Percentiles rank a stretch among this genome's conserved stretches.
Evolutionary conservation across 345 rosid genomes (phyloP).

Genomic region (Sisymbrium irio): DNA sequence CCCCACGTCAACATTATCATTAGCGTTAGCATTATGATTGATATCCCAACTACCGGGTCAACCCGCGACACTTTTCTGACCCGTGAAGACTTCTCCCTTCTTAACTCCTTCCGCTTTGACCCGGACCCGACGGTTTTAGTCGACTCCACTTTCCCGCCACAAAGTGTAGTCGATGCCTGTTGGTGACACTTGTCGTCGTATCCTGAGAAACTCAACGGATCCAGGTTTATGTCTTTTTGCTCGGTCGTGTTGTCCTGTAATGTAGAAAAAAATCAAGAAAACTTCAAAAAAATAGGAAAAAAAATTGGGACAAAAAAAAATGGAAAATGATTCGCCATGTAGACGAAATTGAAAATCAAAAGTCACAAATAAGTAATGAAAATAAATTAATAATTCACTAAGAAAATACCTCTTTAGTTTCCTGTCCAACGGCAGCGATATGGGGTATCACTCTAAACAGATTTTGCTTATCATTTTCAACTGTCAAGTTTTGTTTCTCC

Average conservation of each 20-base stretch:
- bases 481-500: background rate
- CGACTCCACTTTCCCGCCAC: conserved; percentile 20
- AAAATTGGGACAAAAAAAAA: background rate
- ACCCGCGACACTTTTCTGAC: conserved; percentile 11
- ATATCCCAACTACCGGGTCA: conserved; percentile 53
- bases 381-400: too few species aligned
- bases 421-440: conserved; percentile 4
- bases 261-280: background rate
- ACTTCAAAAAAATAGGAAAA: too few species aligned
- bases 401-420: conserved; percentile 24
- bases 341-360: too few species aligned
- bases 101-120: background rate
- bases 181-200: conserved; percentile 12
- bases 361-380: too few species aligned
- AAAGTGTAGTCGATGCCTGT: conserved; percentile 30
- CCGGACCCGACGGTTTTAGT: background rate
- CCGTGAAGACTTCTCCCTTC: background rate
- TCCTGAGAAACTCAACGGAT: conserved; percentile 16
- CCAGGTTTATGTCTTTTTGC: conserved; percentile 24
- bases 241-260: background rate
- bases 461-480: conserved; percentile 13
- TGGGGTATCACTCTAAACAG: conserved; percentile 6
- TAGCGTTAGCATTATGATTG: conserved; percentile 50
- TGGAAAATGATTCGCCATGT: background rate
- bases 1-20: conserved; percentile 57